Evolutionary conservation across 208 protist species (phyloP), one percentile per base, ranked within the genome.

Genomic region (Acanthamoeba castellanii): DNA sequence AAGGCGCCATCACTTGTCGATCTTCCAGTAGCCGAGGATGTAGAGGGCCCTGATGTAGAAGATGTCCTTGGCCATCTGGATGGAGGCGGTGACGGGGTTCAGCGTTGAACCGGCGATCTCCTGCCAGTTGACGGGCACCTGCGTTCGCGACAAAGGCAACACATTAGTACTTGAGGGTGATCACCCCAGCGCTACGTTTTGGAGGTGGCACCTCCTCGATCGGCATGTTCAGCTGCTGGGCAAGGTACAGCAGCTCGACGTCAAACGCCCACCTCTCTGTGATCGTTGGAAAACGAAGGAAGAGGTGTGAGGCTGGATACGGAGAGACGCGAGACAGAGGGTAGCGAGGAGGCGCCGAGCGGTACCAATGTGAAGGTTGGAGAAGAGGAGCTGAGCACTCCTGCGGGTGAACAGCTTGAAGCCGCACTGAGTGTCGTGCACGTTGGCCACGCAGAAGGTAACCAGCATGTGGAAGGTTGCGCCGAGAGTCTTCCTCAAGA

Each of bases 401-500:
- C 81, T 72, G 42, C 97, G 72, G 0, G 96, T 97, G 47, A 98
- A 98, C 18, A 98, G 93, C 94, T 98, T 98, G 87, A 98, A 98
- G 9, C 98, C 98, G 87, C 98, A 98, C 94, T 98, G 98, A 27
- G 98, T 98, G 95, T 98, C 98, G 16, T 95, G 90, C 64, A 98
- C 95, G 68, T 93, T 91, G 37, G 50, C 68, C 30, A 96, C 95
- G 59, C 95, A 93, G 5, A 96, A 42, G 20, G 95, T 95, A 16
- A 98, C 97, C 52, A 98, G 52, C 22, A 98, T 55, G 88, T 98
- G 98, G 89, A 98, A 98, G 37, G 95, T 95, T 20, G 97, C 27
- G 5, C 30, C 94, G 4, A 66, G n/a, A 6, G 84, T 27, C 59
- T 96, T 97, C 61, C 95, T 50, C 37, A 97, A 64, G 13, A 90